Evolutionary conservation across 78 protist species (phyloP).

Genomic region (Dictyostelium purpureum): DNA sequence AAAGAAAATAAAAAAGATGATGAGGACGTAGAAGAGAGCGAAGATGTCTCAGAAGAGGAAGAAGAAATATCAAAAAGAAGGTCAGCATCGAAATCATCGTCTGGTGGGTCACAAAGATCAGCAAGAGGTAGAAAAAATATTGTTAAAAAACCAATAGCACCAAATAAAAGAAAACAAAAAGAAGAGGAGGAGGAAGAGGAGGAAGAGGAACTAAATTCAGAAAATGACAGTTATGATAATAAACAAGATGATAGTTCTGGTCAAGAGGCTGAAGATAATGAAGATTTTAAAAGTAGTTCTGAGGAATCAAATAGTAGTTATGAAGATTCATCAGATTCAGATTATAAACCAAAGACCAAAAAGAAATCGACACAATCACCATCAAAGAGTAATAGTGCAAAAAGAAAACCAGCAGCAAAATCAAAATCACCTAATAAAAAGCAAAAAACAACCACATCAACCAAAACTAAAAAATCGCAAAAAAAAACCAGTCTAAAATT

Average conservation of each 20-base stretch:
- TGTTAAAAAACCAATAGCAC: background rate
- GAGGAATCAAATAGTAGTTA: too few species aligned
- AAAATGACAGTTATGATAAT: background rate
- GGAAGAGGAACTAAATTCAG: background rate
- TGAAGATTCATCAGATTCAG: conserved; percentile 11
- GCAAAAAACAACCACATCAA: background rate
- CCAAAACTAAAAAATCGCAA: background rate
- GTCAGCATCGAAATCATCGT: too few species aligned
- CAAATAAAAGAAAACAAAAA: background rate
- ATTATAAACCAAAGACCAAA: background rate
- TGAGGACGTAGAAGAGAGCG: background rate
- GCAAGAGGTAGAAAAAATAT: background rate
- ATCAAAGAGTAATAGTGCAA: background rate
- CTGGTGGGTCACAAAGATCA: background rate
- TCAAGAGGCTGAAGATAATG: background rate
- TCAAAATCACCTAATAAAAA: background rate
- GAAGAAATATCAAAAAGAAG: background rate
- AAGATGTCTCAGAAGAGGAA: background rate
- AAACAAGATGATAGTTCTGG: background rate
- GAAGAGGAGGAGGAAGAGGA: conserved; percentile 4
- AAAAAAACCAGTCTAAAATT: background rate
- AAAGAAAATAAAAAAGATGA: background rate
- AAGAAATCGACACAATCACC: background rate
- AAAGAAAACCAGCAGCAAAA: background rate
- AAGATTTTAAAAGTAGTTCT: too few species aligned